A percentile compares a stretch with the other conserved stretches of the same genome.
Evolutionary conservation across 768 basidiomycete genomes (phyloP).

Genomic region (Mycena galericulata): DNA sequence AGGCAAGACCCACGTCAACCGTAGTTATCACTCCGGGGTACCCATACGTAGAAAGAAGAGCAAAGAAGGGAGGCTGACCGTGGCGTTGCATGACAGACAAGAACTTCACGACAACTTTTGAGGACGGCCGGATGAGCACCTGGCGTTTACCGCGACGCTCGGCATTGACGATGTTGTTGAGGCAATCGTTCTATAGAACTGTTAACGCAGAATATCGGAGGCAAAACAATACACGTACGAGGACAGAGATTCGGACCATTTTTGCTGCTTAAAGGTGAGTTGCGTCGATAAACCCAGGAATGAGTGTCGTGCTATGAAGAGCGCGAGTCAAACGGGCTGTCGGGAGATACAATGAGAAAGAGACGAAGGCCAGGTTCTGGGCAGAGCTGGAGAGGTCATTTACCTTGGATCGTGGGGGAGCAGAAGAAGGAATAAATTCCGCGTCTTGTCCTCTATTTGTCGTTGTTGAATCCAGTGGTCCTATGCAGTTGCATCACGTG

Average conservation of each 20-base stretch:
- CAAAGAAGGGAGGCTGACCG: slow-evolving; percentile 61
- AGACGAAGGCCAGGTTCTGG: slow-evolving; percentile 35
- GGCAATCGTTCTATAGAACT: slow-evolving; percentile 24
- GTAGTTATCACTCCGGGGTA: slow-evolving; percentile 89
- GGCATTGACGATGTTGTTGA: slow-evolving; percentile 99
- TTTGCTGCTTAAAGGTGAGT: slow-evolving; percentile 43
- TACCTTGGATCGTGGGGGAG: slow-evolving; percentile 55
- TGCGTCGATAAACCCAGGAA: slow-evolving; percentile 67
- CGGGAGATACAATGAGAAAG: slow-evolving; percentile 34
- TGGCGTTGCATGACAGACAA: slow-evolving; percentile 99
- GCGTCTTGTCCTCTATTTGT: slow-evolving; percentile 14
- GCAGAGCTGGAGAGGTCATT: slow-evolving; percentile 48
- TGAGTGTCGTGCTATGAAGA: slow-evolving; percentile 88
- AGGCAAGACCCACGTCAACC: slow-evolving; percentile 66
- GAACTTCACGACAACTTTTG: slow-evolving; percentile 98
- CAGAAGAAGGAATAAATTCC: slow-evolving; percentile 12
- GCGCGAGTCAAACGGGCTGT: slow-evolving; percentile 82
- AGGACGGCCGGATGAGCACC: slow-evolving; percentile 96
- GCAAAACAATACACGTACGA: slow-evolving; percentile 73
- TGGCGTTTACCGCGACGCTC: slow-evolving; percentile 99
- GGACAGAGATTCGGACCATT: slow-evolving; percentile 92
- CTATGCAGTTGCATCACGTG: neutral
- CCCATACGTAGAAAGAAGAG: slow-evolving; percentile 1
- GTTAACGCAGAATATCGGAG: slow-evolving; percentile 16
- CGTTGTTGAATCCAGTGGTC: neutral